Percentiles rank a stretch among this genome's conserved stretches.
These are phyloP conservation scores for Croton laevigatus DNA, from an alignment of 441 rosid genomes.

Conservation along the genomic window DNA sequence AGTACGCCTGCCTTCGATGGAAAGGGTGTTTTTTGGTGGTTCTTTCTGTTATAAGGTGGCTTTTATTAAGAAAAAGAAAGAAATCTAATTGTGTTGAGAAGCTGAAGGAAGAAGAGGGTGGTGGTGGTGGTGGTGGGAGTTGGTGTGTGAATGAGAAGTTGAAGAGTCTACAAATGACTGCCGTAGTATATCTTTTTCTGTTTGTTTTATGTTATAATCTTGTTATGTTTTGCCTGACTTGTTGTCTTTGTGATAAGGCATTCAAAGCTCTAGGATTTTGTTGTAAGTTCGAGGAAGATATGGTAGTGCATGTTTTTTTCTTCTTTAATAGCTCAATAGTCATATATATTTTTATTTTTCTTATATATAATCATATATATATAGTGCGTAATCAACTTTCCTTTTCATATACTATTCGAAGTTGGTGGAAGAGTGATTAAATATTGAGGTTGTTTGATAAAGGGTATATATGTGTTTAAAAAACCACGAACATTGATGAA, in stretches of 20 bases:
- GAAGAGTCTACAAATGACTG: constrained; percentile 35
- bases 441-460: background rate
- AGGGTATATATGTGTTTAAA: background rate
- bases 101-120: background rate
- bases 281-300: constrained; percentile 41
- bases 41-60: constrained; percentile 19
- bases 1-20: constrained; percentile 24
- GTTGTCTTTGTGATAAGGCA: constrained; percentile 39
- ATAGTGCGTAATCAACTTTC: no score
- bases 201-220: constrained; percentile 18
- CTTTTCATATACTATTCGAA: background rate
- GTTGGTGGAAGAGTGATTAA: background rate
- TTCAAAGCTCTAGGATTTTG: constrained; percentile 40
- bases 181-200: constrained; percentile 33
- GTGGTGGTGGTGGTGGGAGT: no score
- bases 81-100: constrained; percentile 18
- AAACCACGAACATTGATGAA: no score
- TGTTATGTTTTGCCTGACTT: constrained; percentile 21
- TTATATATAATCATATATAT: background rate
- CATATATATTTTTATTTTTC: background rate
- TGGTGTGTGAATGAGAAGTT: constrained; percentile 34
- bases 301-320: constrained; percentile 20
- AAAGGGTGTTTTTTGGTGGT: constrained; percentile 15
- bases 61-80: background rate
- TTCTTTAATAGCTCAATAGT: background rate